A percentile compares a stretch with the other conserved stretches of the same genome.
Evolutionary conservation across 2,329 filamentous ascomycete genomes (phyloP).

Genomic region (Corynespora cassiicola): DNA sequence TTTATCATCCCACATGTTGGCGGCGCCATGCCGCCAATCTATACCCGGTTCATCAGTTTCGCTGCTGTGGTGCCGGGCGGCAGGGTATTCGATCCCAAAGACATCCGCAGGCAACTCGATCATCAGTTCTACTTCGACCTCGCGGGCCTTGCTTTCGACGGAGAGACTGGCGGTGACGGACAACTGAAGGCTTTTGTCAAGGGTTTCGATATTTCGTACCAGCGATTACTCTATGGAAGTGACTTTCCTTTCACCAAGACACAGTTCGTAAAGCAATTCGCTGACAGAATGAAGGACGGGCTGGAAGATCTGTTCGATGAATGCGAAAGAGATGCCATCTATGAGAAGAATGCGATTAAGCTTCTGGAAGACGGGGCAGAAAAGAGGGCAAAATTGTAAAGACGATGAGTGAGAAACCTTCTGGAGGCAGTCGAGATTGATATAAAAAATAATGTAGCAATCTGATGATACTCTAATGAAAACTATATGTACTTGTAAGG

Average conservation of each 20-base stretch:
- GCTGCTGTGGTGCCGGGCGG: slow-evolving; percentile 47
- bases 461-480: slow-evolving; percentile 7
- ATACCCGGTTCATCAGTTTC: slow-evolving; percentile 53
- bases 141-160: slow-evolving; percentile 57
- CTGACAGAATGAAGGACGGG: slow-evolving; percentile 50
- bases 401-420: background rate
- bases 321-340: slow-evolving; percentile 45
- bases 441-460: slow-evolving; percentile 1
- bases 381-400: slow-evolving; percentile 1
- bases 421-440: background rate
- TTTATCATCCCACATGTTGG: slow-evolving; percentile 59
- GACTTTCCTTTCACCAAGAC: slow-evolving; percentile 60
- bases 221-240: slow-evolving; percentile 59
- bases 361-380: slow-evolving; percentile 26
- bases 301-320: slow-evolving; percentile 45
- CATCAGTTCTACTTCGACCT: slow-evolving; percentile 60
- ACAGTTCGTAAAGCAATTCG: slow-evolving; percentile 44
- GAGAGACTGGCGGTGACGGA: slow-evolving; percentile 40
- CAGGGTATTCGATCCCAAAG: slow-evolving; percentile 27
- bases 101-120: slow-evolving; percentile 39
- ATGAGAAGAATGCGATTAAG: slow-evolving; percentile 46
- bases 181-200: slow-evolving; percentile 58
- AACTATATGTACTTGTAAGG: slow-evolving; percentile 88
- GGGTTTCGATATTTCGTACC: slow-evolving; percentile 43
- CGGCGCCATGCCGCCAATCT: slow-evolving; percentile 52